Evolutionary conservation across 2,329 filamentous ascomycete species (phyloP), one percentile per base, ranked within the genome.

Genomic region (Stagonosporopsis rhizophila): DNA sequence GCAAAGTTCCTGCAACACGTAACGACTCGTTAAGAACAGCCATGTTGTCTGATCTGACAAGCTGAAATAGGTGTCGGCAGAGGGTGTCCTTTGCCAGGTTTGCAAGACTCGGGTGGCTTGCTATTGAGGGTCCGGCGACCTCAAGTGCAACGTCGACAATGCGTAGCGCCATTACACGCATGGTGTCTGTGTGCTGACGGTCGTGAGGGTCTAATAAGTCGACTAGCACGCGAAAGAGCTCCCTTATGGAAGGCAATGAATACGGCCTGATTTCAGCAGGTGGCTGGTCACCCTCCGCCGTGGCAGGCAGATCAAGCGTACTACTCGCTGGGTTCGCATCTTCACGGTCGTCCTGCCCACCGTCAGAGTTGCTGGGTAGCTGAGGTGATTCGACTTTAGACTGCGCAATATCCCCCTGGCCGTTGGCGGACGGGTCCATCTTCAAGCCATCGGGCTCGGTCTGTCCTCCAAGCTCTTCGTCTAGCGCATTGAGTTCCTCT

Each of bases 111-210:
- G 94, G 93, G 73, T 99, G 95, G 61, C 90, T 90, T 44, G 93
- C 91, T 71, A 99, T 97, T 7, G 93, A 96, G 4, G 95, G 94
- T 0, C 95, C 95, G 1, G 95, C 92, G 55, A 99, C 94, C 77
- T 99, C 95, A 20, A 99, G 84, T 1, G 95, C 95, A 40, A 99
- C 95, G 74, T 99, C 95, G 52, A 99, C 95, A 61, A 99, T 98
- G 39, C 95, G 87, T 63, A 99, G 80, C 17, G 95, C 95, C 93
- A 99, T 99, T 37, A 99, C 92, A 66, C 94, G 87, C 89, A 98
- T 95, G 1, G 91, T 89, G 72, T 99, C 95, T 2, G 92, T 96
- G 75, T 97, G 91, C 66, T 94, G 91, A 48, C 87, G 88, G 75
- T 98, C 94, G 70, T 96, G 91, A 1, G 96, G 95, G 71, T 99